Conservation (phyloP, 2,329 filamentous ascomycete genomes). For the Beauveria australis region DNA sequence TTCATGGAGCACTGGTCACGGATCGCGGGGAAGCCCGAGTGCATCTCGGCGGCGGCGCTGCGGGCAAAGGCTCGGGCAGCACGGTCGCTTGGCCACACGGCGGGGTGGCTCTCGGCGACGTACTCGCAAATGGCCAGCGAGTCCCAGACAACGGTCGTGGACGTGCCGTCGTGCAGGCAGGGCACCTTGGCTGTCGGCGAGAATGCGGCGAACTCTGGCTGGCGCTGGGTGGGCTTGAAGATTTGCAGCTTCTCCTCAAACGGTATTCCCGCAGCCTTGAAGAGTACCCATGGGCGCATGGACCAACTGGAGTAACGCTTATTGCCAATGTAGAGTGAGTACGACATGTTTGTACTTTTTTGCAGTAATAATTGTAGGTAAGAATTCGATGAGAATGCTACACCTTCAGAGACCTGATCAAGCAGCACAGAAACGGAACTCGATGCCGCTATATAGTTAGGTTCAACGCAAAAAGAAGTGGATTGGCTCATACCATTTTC, state of each 20-base stretch:
- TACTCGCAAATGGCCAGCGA: slow-evolving; percentile 41
- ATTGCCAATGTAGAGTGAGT: slow-evolving; percentile 34
- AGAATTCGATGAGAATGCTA: neutral
- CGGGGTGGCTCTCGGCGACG: slow-evolving; percentile 33
- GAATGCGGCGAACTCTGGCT: slow-evolving; percentile 27
- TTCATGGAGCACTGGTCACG: slow-evolving; percentile 36
- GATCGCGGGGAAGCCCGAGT: slow-evolving; percentile 33
- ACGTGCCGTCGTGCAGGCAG: slow-evolving; percentile 26
- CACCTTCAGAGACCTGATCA: neutral
- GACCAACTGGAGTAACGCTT: slow-evolving; percentile 41
- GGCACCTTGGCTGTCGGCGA: slow-evolving; percentile 36
- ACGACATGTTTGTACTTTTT: slow-evolving; percentile 22
- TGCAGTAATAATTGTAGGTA: neutral
- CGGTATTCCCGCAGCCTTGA: slow-evolving; percentile 34
- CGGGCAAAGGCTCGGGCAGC: slow-evolving; percentile 35
- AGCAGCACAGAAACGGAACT: neutral
- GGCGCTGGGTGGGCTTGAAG: slow-evolving; percentile 23
- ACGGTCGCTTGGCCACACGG: slow-evolving; percentile 33
- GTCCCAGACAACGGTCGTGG: slow-evolving; percentile 31
- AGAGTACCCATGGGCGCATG: slow-evolving; percentile 37
- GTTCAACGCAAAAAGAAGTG: neutral
- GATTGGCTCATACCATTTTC: neutral
- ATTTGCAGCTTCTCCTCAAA: slow-evolving; percentile 31
- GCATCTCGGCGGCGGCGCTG: slow-evolving; percentile 38
- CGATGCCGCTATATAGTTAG: neutral